phyloP scores from a whole-genome alignment of 202 grass and related monocot genomes.

The Setaria italica region DNA sequence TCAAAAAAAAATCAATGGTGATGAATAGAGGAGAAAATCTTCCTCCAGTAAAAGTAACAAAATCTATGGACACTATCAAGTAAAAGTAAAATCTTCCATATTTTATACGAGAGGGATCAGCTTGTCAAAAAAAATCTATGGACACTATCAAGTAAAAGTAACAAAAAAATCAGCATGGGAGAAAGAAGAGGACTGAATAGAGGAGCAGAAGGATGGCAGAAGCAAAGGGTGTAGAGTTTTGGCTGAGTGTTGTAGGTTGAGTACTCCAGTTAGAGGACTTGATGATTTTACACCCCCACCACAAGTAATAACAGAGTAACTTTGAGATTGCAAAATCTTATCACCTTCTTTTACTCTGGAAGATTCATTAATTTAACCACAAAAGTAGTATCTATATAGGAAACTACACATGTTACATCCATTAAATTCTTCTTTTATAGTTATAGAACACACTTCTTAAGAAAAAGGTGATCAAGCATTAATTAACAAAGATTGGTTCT shows the following conservation, averaged over 20 bases:
- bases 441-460: neutral
- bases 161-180: neutral
- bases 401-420: constrained; percentile 2
- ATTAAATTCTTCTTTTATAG: neutral
- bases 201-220: neutral
- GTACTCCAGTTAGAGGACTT: neutral
- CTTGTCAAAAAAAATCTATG: neutral
- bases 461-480: neutral
- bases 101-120: neutral
- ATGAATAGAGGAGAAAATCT: neutral
- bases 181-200: neutral
- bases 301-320: neutral
- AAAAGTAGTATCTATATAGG: neutral
- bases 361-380: constrained; percentile 2
- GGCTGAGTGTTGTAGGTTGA: neutral
- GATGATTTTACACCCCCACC: neutral
- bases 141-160: neutral
- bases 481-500: neutral
- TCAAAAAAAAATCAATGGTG: neutral
- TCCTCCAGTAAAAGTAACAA: neutral
- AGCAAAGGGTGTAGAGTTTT: neutral
- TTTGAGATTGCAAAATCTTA: neutral
- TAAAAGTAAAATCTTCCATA: neutral
- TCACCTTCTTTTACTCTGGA: constrained; percentile 8
- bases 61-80: neutral